Base-by-base conservation (phyloP, 306 rosid species). In the Chamaecrista fasciculata region DNA sequence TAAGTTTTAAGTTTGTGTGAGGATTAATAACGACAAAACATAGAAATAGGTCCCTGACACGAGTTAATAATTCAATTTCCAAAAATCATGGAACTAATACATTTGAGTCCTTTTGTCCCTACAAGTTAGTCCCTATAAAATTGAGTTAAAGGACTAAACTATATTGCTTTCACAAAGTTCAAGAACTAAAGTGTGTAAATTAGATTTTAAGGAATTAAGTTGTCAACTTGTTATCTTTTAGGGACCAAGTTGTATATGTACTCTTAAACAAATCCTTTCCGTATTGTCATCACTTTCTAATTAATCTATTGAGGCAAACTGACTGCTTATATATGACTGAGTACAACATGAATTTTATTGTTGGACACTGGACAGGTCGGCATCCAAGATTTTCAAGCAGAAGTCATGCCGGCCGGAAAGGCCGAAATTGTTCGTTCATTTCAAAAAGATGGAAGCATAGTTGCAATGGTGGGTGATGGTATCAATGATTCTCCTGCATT, bases 371-470 rank as follows among this genome's bases (percentile, higher is more conserved):
- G 79, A 68, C 86, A 91, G 97, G 89, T 88, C 69, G 97, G 97
- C 63, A 91, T 91, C 72, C 69, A 78, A 56, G 97, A 91, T 51
- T 91, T 91, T 12, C 80, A 83, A 75, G 93, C 96, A 55, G 97
- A 91, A 80, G 96, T 91, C 52, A 74, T 88, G 97, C 97, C 97
- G 1, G 96, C 97, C n/a, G 97, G 93, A 76, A 91, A 91, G 83
- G 96, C 96, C 0, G 93, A 88, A 15, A 96, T 81, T 29, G 67
- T 91, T 6, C 86, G 77, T 6, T 86, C 89, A 12, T 88, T 91
- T 66, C 96, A 91, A 43, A 81, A 79, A 19, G 83, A 88, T 73
- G 93, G 97, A 75, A 83, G 88, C 58, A 61, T 66, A 49, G 96
- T 91, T 62, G 97, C 97, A 16, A 91, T 88, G 97, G 97, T 91